Conservation (phyloP, 1,284 basidiomycete genomes). For the Cutaneotrichosporon sp. region DNA sequence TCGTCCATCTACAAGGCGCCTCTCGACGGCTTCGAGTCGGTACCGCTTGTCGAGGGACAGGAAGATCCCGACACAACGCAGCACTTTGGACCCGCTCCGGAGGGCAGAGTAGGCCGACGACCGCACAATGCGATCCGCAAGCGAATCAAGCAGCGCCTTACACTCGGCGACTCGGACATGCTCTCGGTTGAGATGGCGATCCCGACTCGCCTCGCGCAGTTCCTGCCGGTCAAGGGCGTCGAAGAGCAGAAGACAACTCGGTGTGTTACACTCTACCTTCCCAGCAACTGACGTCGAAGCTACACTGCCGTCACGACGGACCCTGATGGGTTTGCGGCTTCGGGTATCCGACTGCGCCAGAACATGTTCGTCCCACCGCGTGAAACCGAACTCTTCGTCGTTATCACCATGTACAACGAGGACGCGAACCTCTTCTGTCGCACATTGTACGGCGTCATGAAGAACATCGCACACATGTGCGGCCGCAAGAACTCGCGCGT, state of each 20-base stretch:
- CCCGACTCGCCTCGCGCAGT: conserved; percentile 69
- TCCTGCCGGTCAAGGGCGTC: conserved; percentile 75
- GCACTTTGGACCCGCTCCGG: conserved; percentile 83
- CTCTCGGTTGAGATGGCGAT: conserved; percentile 80
- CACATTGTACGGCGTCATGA: conserved; percentile 94
- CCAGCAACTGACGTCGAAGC: conserved; percentile 31
- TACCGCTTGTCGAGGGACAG: conserved; percentile 19
- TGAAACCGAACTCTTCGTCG: conserved; percentile 88
- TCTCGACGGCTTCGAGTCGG: conserved; percentile 24
- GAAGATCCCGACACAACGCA: conserved; percentile 56
- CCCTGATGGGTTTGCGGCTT: conserved; percentile 85
- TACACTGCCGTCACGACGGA: conserved; percentile 86
- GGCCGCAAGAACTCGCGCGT: conserved; percentile 89
- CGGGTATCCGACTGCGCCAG: conserved; percentile 81
- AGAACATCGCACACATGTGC: conserved; percentile 83
- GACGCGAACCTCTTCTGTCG: conserved; percentile 90
- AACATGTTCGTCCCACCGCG: conserved; percentile 66
- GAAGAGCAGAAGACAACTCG: conserved; percentile 80
- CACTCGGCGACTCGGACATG: conserved; percentile 66
- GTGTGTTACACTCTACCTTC: conserved; percentile 51
- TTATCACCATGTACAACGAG: conserved; percentile 97
- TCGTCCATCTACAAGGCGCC: conserved; percentile 22
- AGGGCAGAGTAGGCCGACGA: conserved; percentile 70
- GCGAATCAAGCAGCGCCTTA: conserved; percentile 54
- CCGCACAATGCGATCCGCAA: conserved; percentile 36